Base-by-base conservation (phyloP, 371 early-diverging fungal genomes). In the Syncephalastrum sp. region DNA sequence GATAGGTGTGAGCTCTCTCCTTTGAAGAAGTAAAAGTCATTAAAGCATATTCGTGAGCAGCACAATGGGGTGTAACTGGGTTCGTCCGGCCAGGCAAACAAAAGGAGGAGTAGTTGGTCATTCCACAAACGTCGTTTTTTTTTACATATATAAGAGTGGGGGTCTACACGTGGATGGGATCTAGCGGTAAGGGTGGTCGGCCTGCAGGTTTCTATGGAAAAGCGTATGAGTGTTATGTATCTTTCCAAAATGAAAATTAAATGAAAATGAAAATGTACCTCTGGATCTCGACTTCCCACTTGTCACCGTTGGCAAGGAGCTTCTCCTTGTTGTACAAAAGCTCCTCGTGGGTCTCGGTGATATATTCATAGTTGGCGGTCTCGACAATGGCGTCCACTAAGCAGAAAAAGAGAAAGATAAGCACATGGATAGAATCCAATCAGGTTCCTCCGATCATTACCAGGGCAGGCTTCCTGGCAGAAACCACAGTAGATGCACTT, bases 241-340 rank as follows among this genome's bases (percentile, higher is more conserved):
- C n/a, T n/a, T n/a, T n/a, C n/a, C n/a, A n/a, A n/a, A n/a, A n/a
- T n/a, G n/a, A n/a, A n/a, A n/a, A n/a, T n/a, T n/a, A n/a, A n/a
- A n/a, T n/a, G n/a, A n/a, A 12, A 16, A 16, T n/a, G 4, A 33
- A 56, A 56, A 47, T 29, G 63, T 82, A 80, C 75, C 87, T 82
- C 24, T 89, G 86, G 76, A 92, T 84, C 65, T 90, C 90, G 42
- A 86, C 88, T 77, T 98, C 98, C 97, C 98, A 98, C 82, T 95
- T 95, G 79, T 98, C 98, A 67, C 98, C 98, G 68, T 98, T 98
- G 44, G 92, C 88, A 65, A 98, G 79, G 21, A 98, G 82, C 83
- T 98, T 98, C 70, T 98, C 96, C 87, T 96, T 97, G 85, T 96
- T 98, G 80, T 98, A 96, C 59, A 98, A 77, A 53, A 92, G 79